Conservation (phyloP, 352 stramenopile genomes). For the Globisporangium ultimum region DNA sequence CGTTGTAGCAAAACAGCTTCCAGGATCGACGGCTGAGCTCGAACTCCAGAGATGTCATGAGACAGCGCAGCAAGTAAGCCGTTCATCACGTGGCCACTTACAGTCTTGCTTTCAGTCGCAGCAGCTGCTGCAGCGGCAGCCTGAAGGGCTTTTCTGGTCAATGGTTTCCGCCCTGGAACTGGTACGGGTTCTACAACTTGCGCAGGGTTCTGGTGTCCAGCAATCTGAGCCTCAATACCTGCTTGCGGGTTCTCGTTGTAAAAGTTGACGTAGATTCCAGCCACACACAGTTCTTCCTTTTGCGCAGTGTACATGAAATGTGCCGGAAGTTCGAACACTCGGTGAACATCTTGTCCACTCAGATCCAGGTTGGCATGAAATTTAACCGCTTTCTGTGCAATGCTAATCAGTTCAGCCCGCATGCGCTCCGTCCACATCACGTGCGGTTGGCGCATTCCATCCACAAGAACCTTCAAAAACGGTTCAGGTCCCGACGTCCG, state of each 20-base stretch:
- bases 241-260: constrained; percentile 84
- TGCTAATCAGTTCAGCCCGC: constrained; percentile 66
- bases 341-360: constrained; percentile 53
- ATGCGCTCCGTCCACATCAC: constrained; percentile 88
- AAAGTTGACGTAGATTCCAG: constrained; percentile 87
- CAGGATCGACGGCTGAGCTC: constrained; percentile 59
- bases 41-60: constrained; percentile 68
- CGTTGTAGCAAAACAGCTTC: constrained; percentile 69
- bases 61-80: constrained; percentile 64
- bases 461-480: constrained; percentile 69
- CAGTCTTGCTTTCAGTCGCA: constrained; percentile 40
- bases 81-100: constrained; percentile 72
- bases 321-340: constrained; percentile 68
- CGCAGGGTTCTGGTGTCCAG: constrained; percentile 51
- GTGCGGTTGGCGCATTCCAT: constrained; percentile 73
- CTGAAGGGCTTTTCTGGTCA: constrained; percentile 20
- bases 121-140: constrained; percentile 17
- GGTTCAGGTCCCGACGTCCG: constrained; percentile 50
- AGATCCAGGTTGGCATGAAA: constrained; percentile 63
- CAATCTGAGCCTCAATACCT: constrained; percentile 71
- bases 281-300: constrained; percentile 81
- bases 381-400: constrained; percentile 66
- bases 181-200: constrained; percentile 5
- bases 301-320: constrained; percentile 82
- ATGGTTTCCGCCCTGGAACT: constrained; percentile 4